phyloP scores from a whole-genome alignment of 2,329 filamentous ascomycete genomes.

The Sarocladium brachiariae region DNA sequence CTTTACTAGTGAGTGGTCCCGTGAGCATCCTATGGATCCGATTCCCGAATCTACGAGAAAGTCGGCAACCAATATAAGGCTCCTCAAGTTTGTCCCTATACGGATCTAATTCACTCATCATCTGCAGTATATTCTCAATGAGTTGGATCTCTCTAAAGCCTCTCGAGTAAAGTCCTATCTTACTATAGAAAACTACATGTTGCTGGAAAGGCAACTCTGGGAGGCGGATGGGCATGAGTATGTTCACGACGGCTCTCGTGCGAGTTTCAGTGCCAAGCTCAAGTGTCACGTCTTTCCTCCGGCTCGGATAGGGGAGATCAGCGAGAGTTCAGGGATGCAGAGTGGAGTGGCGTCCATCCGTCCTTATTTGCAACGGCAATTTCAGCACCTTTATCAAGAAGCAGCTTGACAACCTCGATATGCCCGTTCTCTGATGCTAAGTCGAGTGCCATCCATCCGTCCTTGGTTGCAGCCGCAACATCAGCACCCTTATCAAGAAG shows the following conservation, averaged over 20 bases:
- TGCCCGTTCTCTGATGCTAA: neutral
- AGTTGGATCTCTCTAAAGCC: neutral
- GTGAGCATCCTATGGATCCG: neutral
- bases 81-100: neutral
- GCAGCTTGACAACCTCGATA: neutral
- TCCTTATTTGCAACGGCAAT: neutral
- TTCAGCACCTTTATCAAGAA: neutral
- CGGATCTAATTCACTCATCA: neutral
- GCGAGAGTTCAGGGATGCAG: neutral
- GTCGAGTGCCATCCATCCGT: neutral
- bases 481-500: neutral
- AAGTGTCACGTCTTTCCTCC: neutral
- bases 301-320: neutral
- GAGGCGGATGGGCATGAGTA: neutral
- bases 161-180: neutral
- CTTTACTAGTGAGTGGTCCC: neutral
- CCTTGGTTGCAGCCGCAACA: neutral
- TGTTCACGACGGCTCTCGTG: neutral
- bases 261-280: neutral
- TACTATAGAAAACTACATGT: neutral
- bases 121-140: neutral
- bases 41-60: neutral
- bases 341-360: neutral
- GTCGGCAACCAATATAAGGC: neutral
- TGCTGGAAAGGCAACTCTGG: neutral